These are phyloP conservation scores for Falciphora oryzae DNA, from an alignment of 2,329 filamentous ascomycete species.

Conservation along the genomic window DNA sequence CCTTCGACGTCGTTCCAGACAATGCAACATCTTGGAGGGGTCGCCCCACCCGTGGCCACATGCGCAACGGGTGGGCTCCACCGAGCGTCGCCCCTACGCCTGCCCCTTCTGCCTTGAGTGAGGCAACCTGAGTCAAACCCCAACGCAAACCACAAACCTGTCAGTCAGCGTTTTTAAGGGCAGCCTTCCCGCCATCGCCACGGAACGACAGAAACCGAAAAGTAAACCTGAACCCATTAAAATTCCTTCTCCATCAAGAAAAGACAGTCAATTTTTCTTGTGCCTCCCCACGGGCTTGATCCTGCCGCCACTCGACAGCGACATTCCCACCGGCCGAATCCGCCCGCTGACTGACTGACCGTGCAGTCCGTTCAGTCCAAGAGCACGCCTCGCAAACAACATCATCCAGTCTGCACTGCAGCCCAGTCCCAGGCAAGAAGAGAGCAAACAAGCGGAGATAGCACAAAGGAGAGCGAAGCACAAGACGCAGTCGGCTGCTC, in stretches of 20 bases:
- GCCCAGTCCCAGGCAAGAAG: background rate
- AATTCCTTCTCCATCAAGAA: background rate
- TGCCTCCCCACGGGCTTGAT: background rate
- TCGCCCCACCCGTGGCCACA: background rate
- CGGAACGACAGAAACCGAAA: background rate
- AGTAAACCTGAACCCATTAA: background rate
- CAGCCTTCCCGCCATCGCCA: conserved; percentile 4
- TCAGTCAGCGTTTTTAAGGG: conserved; percentile 3
- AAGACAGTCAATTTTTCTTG: background rate
- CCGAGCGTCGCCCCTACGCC: background rate
- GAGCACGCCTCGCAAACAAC: background rate
- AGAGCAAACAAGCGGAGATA: background rate
- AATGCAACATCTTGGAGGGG: background rate
- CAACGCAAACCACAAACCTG: conserved; percentile 2
- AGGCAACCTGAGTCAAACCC: conserved; percentile 2
- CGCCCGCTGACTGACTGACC: background rate
- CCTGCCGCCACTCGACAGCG: background rate
- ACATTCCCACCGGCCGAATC: background rate
- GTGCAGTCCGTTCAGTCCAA: background rate
- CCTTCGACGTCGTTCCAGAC: background rate
- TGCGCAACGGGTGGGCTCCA: background rate
- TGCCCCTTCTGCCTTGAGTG: background rate
- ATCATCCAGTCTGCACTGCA: background rate
- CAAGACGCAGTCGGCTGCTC: background rate
- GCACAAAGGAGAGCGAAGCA: background rate